Evolutionary conservation across 2,329 filamentous ascomycete genomes (phyloP).

Genomic region (Mycosphaerella sp.): DNA sequence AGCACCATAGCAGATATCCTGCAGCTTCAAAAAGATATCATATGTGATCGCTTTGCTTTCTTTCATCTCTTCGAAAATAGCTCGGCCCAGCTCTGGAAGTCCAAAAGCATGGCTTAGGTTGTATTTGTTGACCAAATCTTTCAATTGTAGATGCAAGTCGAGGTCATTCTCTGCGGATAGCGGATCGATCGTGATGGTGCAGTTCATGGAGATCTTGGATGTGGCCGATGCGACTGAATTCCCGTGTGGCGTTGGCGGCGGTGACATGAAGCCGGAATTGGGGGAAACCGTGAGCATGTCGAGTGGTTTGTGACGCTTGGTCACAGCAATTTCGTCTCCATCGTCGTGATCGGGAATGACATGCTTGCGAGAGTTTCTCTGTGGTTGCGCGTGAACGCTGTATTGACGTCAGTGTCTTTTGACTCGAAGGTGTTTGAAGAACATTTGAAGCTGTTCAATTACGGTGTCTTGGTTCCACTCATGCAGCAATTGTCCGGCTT

Average conservation of each 20-base stretch:
- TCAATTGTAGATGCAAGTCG: not conserved
- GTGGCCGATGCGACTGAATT: too few species aligned
- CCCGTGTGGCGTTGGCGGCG: too few species aligned
- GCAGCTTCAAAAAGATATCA: not conserved
- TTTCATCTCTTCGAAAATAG: not conserved
- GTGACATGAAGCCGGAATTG: too few species aligned
- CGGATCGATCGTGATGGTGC: too few species aligned
- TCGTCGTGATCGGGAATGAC: not conserved
- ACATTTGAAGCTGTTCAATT: too few species aligned
- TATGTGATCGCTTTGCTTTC: not conserved
- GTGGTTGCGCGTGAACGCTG: not conserved
- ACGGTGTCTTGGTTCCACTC: too few species aligned
- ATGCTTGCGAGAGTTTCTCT: constrained; percentile 3
- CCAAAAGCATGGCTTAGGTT: not conserved
- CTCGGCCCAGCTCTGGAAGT: not conserved
- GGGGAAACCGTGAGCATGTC: not conserved
- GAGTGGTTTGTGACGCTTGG: not conserved
- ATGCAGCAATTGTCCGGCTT: too few species aligned
- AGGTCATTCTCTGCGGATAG: not conserved
- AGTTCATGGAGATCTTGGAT: too few species aligned
- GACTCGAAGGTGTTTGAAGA: not conserved
- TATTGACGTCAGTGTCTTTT: not conserved
- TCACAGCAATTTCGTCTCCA: not conserved
- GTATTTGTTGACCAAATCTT: not conserved
- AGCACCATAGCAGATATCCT: not conserved